phyloP scores from a whole-genome alignment of 306 rosid genomes.

The Mucuna pruriens region DNA sequence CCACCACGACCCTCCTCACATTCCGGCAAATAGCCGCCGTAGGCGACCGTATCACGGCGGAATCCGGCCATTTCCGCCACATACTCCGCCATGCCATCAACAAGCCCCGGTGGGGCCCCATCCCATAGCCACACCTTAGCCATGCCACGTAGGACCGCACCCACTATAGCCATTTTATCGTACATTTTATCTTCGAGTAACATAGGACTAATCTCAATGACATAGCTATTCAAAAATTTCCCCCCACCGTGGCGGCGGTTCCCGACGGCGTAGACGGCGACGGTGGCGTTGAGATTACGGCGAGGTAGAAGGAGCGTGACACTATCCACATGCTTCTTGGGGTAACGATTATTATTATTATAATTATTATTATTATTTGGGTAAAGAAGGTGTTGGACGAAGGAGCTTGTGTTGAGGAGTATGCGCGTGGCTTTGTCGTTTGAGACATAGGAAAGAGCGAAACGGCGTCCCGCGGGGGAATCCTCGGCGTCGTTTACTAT shows the following conservation, averaged over 20 bases:
- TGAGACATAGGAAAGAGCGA: conserved; percentile 62
- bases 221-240: conserved; percentile 4
- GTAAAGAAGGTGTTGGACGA: conserved; percentile 55
- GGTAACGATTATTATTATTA: not conserved
- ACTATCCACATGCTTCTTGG: conserved; percentile 48
- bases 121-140: conserved; percentile 65
- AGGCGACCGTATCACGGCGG: not conserved
- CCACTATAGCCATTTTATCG: conserved; percentile 39
- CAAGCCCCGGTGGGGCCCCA: conserved; percentile 56
- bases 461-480: conserved; percentile 50
- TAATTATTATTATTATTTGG: not conserved
- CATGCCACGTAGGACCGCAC: conserved; percentile 61
- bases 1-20: conserved; percentile 9
- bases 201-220: conserved; percentile 51
- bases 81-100: conserved; percentile 72
- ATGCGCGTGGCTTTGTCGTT: conserved; percentile 66
- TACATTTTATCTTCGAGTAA: conserved; percentile 41
- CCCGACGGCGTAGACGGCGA: not conserved
- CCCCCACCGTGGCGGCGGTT: not conserved
- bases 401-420: conserved; percentile 56
- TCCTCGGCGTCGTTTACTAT: conserved; percentile 52
- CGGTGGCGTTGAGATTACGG: conserved; percentile 13
- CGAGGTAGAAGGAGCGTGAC: conserved; percentile 59
- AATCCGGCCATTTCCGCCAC: conserved; percentile 46
- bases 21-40: not conserved